Evolutionary conservation across 2,329 filamentous ascomycete genomes (phyloP), one percentile per base, ranked within the genome.

Genomic region (Pseudocercospora cruenta): DNA sequence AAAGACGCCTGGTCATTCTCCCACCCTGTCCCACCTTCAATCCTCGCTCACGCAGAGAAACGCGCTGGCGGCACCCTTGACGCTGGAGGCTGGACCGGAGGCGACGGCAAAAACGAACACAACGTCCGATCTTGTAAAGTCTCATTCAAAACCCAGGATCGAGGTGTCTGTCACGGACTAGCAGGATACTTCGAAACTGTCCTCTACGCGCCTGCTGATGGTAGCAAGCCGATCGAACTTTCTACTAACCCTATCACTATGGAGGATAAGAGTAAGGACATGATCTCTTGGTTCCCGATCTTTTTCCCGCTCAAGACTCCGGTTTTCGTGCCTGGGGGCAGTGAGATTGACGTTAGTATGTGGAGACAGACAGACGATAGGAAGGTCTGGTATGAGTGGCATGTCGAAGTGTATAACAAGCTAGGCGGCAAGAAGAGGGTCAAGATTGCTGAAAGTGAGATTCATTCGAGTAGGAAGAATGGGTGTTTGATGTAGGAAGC

Each of bases 201-300:
- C n/a, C 85, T 99, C 21, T 99, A 98, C 77, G 85, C 85, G 2
- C 63, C 64, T 45, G 64, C 55, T 12, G 70, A 69, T 47, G 70
- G 76, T 63, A 59, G 73, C 73, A 82, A 81, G 1, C 89, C 88
- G 72, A 87, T 97, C 4, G 94, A 98, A 81, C 85, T 99, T 66
- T 96, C 93, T 75, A 99, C 91, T 3, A 91, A 97, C 74, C 96
- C 95, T 0, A 91, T 96, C 70, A 92, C 90, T 31, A 98, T 99
- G 80, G 92, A 95, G 63, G 82, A 83, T 64, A 98, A 98, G 86
- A 97, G 93, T 83, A 91, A 91, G 76, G 94, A 96, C 74, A 99
- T 99, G 96, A 96, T 97, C 70, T 96, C 92, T 63, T 99, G 95
- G 95, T 99, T 99, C 78, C 95, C 95, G 1, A 98, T 99, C 31